Conservation (phyloP, 1,284 basidiomycete genomes). For the Leccinum angustisporum region DNA sequence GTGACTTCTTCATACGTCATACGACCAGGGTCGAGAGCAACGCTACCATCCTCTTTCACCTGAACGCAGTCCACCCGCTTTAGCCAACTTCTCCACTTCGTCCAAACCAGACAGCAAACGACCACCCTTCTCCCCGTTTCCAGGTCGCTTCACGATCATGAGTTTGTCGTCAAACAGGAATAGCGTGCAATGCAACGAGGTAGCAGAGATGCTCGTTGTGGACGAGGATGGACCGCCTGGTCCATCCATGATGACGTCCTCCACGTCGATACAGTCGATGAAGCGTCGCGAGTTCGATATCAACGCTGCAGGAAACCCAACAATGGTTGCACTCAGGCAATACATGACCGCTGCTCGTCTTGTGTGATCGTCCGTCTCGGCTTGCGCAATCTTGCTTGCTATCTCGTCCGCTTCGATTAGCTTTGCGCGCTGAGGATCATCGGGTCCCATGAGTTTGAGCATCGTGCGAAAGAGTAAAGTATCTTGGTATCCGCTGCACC, state of each 20-base stretch:
- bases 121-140: slow-evolving; percentile 71
- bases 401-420: slow-evolving; percentile 86
- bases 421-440: slow-evolving; percentile 77
- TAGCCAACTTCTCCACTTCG: slow-evolving; percentile 76
- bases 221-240: slow-evolving; percentile 43
- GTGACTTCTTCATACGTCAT: slow-evolving; percentile 99
- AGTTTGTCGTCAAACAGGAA: slow-evolving; percentile 96
- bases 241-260: slow-evolving; percentile 70
- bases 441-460: slow-evolving; percentile 80
- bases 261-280: slow-evolving; percentile 92
- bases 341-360: slow-evolving; percentile 88
- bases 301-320: slow-evolving; percentile 86
- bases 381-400: slow-evolving; percentile 88
- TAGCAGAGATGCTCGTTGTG: slow-evolving; percentile 38
- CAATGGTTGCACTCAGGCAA: slow-evolving; percentile 82
- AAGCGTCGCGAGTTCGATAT: slow-evolving; percentile 87
- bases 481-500: slow-evolving; percentile 97
- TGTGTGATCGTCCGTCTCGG: slow-evolving; percentile 91
- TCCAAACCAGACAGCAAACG: slow-evolving; percentile 81
- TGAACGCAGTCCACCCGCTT: slow-evolving; percentile 73
- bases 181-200: slow-evolving; percentile 78
- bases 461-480: slow-evolving; percentile 91
- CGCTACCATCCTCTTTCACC: slow-evolving; percentile 86
- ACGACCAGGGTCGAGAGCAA: slow-evolving; percentile 85
- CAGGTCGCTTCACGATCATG: slow-evolving; percentile 86